A percentile compares a stretch with the other conserved stretches of the same genome.
These are phyloP conservation scores for Pseudocercospora eumusae DNA, from an alignment of 2,329 filamentous ascomycete species.

Conservation along the genomic window DNA sequence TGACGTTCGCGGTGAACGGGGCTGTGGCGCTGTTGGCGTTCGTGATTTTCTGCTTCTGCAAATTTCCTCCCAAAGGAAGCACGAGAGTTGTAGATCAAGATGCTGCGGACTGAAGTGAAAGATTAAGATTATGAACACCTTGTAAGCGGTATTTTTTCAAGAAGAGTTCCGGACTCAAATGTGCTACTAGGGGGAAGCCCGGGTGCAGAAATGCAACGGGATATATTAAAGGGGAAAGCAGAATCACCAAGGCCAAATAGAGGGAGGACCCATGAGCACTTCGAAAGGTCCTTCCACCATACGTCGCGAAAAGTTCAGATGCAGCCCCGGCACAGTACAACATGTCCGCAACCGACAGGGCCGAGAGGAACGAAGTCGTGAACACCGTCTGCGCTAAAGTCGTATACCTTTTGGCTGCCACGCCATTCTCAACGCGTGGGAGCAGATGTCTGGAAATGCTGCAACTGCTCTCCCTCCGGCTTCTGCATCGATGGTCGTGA, in stretches of 20 bases:
- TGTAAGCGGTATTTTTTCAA: background rate
- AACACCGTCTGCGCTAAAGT: background rate
- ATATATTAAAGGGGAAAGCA: background rate
- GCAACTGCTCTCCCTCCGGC: background rate
- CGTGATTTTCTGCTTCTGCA: slow-evolving; percentile 47
- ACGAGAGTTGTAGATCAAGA: slow-evolving; percentile 27
- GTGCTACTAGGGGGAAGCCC: background rate
- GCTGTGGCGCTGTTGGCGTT: slow-evolving; percentile 59
- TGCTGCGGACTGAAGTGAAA: slow-evolving; percentile 4
- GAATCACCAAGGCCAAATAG: background rate
- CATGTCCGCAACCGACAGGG: background rate
- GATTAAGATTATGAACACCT: background rate
- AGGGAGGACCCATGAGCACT: background rate
- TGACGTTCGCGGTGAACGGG: slow-evolving; percentile 69
- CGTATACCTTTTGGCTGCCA: background rate
- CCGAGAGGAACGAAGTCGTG: background rate
- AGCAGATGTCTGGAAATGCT: slow-evolving; percentile 5
- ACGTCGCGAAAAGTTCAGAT: background rate
- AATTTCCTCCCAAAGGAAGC: slow-evolving; percentile 50
- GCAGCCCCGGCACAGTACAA: background rate
- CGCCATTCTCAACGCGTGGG: background rate
- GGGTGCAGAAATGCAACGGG: background rate
- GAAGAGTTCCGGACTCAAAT: background rate
- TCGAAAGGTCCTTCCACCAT: background rate
- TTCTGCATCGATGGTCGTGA: background rate